These are phyloP conservation scores for Paecilomyces niveus DNA, from an alignment of 2,329 filamentous ascomycete species.

Conservation along the genomic window DNA sequence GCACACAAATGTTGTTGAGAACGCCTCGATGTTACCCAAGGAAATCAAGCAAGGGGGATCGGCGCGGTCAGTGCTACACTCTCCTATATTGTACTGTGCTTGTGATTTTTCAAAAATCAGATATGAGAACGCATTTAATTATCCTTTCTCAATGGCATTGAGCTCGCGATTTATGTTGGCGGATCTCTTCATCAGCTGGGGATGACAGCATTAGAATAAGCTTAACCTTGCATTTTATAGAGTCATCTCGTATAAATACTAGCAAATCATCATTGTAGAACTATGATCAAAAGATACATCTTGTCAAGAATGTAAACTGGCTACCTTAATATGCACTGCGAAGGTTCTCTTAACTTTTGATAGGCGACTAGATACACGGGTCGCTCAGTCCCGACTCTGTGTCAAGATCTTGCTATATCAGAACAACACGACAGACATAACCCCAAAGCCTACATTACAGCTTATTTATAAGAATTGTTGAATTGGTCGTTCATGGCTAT, in stretches of 20 bases:
- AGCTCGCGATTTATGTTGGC: background rate
- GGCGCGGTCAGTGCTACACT: background rate
- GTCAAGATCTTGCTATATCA: background rate
- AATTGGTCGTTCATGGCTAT: too few relatives aligned
- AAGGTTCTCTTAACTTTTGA: background rate
- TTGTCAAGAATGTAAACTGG: background rate
- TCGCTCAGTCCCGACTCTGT: background rate
- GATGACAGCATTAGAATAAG: background rate
- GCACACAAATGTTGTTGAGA: background rate
- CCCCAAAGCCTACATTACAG: background rate
- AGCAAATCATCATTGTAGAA: background rate
- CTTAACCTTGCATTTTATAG: background rate
- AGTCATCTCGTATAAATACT: background rate
- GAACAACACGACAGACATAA: too few relatives aligned
- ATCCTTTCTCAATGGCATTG: background rate
- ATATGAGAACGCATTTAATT: background rate
- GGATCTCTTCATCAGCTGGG: background rate
- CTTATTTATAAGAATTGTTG: too few relatives aligned
- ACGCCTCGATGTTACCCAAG: background rate
- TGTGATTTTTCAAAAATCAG: background rate
- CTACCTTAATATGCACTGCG: background rate
- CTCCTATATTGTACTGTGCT: background rate
- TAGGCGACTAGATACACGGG: background rate
- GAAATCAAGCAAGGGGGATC: background rate
- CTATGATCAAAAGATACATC: background rate